These are phyloP conservation scores for Austroboletus sp. DNA, from an alignment of 1,284 basidiomycete genomes.

Conservation along the genomic window DNA sequence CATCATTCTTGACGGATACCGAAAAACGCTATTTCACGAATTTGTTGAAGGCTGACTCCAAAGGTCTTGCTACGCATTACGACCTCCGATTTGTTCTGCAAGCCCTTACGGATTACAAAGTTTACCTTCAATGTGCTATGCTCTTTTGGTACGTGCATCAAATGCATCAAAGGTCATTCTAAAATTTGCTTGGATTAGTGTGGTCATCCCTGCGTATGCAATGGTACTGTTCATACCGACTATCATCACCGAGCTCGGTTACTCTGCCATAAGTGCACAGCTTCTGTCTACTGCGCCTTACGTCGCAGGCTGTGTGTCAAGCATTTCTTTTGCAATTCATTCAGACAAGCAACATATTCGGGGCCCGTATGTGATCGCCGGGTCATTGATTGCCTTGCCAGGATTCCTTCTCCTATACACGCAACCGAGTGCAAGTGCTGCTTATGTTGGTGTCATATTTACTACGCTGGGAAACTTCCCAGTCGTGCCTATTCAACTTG, in stretches of 20 bases:
- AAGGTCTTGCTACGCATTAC: constrained; percentile 31
- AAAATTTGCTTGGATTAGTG: constrained; percentile 20
- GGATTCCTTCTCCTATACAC: constrained; percentile 42
- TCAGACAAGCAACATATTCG: constrained; percentile 40
- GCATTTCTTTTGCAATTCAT: constrained; percentile 34
- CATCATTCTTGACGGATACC: constrained; percentile 36
- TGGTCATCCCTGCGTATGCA: constrained; percentile 48
- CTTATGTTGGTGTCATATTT: constrained; percentile 48
- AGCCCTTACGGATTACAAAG: constrained; percentile 39
- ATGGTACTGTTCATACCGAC: constrained; percentile 53
- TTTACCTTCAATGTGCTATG: constrained; percentile 39
- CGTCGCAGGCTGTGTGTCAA: constrained; percentile 35
- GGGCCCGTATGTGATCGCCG: constrained; percentile 39
- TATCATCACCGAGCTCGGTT: constrained; percentile 51
- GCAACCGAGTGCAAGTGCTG: constrained; percentile 29
- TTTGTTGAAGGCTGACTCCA: constrained; percentile 36
- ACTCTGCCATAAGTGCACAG: constrained; percentile 48
- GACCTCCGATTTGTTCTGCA: constrained; percentile 35
- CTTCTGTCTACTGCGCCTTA: constrained; percentile 49
- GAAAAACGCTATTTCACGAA: constrained; percentile 34
- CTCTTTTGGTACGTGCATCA: constrained; percentile 36
- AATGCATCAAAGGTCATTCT: not conserved
- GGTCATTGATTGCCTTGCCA: constrained; percentile 33
- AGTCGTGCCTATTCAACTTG: constrained; percentile 45
- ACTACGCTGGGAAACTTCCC: constrained; percentile 49